Evolutionary conservation across 768 basidiomycete genomes (phyloP), one percentile per base, ranked within the genome.

Genomic region (Tubosaeta sp.): DNA sequence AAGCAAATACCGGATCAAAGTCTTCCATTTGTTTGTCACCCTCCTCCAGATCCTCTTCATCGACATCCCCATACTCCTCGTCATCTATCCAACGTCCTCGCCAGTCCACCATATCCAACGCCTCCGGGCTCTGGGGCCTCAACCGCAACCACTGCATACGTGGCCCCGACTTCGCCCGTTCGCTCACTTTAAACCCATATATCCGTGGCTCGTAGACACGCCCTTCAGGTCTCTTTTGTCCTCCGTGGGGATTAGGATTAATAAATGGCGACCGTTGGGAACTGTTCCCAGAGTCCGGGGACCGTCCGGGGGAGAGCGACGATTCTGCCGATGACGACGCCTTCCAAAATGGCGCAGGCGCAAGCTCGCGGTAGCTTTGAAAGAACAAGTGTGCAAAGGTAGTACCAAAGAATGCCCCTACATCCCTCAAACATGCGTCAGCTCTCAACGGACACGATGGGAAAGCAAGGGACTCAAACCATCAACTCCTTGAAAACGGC

Each of bases 371-470:
- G 73, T 95, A 98, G 56, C 90, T 94, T 66, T 98, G 94, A 80
- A 98, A 98, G 74, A 98, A 95, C 25, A 99, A 78, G 64, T 97
- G 94, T 1, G 95, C 79, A 69, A 99, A 99, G n/a, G 95, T 97
- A 0, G 95, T 98, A 19, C 97, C 97, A 74, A 99, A 99, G 75
- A 97, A 99, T 11, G 97, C 97, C 56, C 95, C 95, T 97, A 56
- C 33, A 54, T 58, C 56, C 57, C 52, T 61, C 57, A 35, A 56
- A 58, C 57, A 22, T 45, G 43, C 51, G 27, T 61, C 53, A 50
- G 56, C 43, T 56, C 33, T 49, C 52, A 45, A 35, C 39, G 19
- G 48, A 22, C 47, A 43, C 42, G 55, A 55, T 12, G 46, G 52
- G 51, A 33, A 54, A 44, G 16, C 39, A 45, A 48, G 49, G 43